Evolutionary conservation across 805 yeast genomes (phyloP).

Genomic region (Lachancea fermentati): DNA sequence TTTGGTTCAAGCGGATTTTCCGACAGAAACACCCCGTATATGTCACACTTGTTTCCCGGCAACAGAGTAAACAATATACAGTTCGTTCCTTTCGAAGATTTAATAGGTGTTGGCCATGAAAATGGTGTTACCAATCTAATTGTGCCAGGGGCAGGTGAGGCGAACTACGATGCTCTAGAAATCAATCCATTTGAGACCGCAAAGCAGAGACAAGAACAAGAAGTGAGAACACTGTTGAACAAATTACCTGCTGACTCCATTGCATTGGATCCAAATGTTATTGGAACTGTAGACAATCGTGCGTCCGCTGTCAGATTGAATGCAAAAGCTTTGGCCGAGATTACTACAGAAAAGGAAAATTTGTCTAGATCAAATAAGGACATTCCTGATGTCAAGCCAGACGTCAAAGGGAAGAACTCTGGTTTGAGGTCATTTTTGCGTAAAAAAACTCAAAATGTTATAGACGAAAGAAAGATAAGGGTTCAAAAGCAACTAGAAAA

Average conservation of each 20-base stretch:
- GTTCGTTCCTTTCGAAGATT: constrained; percentile 94
- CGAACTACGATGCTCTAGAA: constrained; percentile 92
- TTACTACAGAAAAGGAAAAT: constrained; percentile 32
- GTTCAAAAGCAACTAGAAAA: constrained; percentile 65
- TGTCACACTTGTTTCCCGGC: constrained; percentile 83
- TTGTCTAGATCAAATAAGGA: constrained; percentile 38
- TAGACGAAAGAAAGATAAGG: constrained; percentile 77
- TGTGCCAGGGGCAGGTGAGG: constrained; percentile 97
- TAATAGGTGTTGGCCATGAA: constrained; percentile 83
- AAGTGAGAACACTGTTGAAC: constrained; percentile 78
- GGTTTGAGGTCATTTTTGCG: constrained; percentile 73
- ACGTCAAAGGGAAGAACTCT: constrained; percentile 75
- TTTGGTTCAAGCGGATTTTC: constrained; percentile 32
- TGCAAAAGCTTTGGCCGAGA: constrained; percentile 49
- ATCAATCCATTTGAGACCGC: constrained; percentile 87
- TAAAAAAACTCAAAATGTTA: constrained; percentile 77
- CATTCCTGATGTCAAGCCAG: constrained; percentile 58
- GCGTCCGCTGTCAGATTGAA: constrained; percentile 59
- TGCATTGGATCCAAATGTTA: constrained; percentile 77
- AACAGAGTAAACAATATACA: constrained; percentile 59
- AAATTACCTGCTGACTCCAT: constrained; percentile 92
- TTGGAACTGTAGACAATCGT: constrained; percentile 77
- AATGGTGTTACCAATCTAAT: constrained; percentile 77
- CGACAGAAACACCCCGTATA: constrained; percentile 64
- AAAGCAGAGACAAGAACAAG: constrained; percentile 89